Evolutionary conservation across 306 rosid genomes (phyloP).

Genomic region (Lathyrus sativus): DNA sequence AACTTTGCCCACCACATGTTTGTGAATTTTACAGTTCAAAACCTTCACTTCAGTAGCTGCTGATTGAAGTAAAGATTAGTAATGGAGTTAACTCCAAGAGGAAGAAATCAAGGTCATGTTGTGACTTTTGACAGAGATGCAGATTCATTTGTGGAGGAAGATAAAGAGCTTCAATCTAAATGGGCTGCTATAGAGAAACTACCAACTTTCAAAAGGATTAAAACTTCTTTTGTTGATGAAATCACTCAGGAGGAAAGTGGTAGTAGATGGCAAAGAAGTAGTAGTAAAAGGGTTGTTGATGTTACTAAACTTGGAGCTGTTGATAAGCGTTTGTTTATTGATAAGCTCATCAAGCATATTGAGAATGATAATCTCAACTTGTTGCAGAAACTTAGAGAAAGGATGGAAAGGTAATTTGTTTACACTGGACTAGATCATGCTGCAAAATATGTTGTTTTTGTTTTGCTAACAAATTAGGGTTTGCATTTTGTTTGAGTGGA

Average conservation of each 20-base stretch:
- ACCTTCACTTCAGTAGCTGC: constrained; percentile 27
- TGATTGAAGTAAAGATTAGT: constrained; percentile 19
- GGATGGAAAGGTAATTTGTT: constrained; percentile 56
- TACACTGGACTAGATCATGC: constrained; percentile 19
- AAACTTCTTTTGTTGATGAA: constrained; percentile 53
- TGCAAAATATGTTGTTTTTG: constrained; percentile 21
- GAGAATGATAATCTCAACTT: constrained; percentile 60
- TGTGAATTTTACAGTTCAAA: constrained; percentile 32
- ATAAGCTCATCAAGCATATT: constrained; percentile 58
- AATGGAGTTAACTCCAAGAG: constrained; percentile 48
- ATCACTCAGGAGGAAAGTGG: constrained; percentile 38
- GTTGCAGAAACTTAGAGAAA: constrained; percentile 49
- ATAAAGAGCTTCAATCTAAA: constrained; percentile 49
- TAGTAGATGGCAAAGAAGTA: constrained; percentile 35
- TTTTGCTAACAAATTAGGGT: neutral
- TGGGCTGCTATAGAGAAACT: constrained; percentile 63
- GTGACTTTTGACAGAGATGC: constrained; percentile 51
- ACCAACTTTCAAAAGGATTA: constrained; percentile 56
- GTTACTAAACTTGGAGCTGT: constrained; percentile 64
- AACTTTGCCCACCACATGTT: constrained; percentile 28
- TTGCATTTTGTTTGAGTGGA: constrained; percentile 8
- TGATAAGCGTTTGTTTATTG: constrained; percentile 55
- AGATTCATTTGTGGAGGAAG: constrained; percentile 57
- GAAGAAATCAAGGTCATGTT: constrained; percentile 45
- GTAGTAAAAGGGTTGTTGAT: constrained; percentile 54